A percentile compares a stretch with the other conserved stretches of the same genome.
phyloP scores from a whole-genome alignment of 306 rosid species.

The Lotus japonicus region DNA sequence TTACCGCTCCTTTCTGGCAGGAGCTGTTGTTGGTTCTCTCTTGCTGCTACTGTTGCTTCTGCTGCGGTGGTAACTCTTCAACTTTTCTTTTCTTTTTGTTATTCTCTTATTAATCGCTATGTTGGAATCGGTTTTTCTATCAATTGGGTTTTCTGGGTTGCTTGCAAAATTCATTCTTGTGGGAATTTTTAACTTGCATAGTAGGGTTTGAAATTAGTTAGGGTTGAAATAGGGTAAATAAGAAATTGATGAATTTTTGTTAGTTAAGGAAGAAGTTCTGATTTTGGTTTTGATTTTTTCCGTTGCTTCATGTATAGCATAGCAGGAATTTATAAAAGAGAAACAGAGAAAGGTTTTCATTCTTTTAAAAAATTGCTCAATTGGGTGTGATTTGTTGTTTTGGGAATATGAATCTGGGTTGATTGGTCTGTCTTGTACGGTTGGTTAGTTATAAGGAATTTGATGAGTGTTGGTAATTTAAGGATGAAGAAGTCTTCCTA shows the following conservation, averaged over 20 bases:
- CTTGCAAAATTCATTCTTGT: background rate
- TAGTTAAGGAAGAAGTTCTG: background rate
- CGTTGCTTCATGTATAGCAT: background rate
- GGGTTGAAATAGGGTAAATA: no score
- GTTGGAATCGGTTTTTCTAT: background rate
- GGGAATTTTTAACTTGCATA: background rate
- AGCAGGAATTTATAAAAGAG: background rate
- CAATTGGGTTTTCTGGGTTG: conserved; percentile 6
- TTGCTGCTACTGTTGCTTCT: conserved; percentile 47
- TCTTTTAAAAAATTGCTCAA: background rate
- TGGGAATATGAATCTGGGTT: background rate
- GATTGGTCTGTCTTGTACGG: no score
- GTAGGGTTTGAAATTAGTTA: background rate
- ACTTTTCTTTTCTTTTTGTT: background rate
- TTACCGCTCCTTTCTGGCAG: background rate
- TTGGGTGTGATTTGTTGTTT: background rate
- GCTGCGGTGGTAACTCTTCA: conserved; percentile 36
- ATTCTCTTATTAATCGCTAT: background rate
- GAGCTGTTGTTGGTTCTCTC: conserved; percentile 30
- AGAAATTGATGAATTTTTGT: no score
- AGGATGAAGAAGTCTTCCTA: background rate
- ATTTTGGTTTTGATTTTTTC: background rate
- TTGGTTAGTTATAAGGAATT: background rate
- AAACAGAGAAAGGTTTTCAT: background rate
- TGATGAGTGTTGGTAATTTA: background rate